Percentiles rank a stretch among this genome's conserved stretches.
These are phyloP conservation scores for Aspergillus quadricinctus DNA, from an alignment of 2,329 filamentous ascomycete species.

Conservation along the genomic window DNA sequence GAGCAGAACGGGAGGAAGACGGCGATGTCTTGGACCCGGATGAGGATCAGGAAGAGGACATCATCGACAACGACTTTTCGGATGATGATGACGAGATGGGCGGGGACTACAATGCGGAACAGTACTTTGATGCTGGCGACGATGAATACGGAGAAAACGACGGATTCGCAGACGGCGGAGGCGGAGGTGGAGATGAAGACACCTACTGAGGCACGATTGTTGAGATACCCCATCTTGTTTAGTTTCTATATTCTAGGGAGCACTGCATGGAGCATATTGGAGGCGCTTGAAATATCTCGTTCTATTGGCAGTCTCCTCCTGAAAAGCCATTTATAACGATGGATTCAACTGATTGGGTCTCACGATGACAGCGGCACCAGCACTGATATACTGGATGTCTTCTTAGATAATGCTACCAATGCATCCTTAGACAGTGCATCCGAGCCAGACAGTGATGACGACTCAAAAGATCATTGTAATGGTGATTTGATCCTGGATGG, in stretches of 20 bases:
- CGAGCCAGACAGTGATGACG: too few relatives aligned
- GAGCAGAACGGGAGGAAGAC: slow-evolving; percentile 39
- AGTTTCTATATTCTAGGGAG: slow-evolving; percentile 10
- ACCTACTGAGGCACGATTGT: slow-evolving; percentile 28
- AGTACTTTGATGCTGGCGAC: slow-evolving; percentile 60
- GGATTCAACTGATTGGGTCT: too few relatives aligned
- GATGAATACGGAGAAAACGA: slow-evolving; percentile 53
- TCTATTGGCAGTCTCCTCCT: too few relatives aligned
- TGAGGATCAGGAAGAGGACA: slow-evolving; percentile 50
- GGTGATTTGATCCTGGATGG: too few relatives aligned
- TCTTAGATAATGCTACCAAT: too few relatives aligned
- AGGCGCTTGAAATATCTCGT: neutral
- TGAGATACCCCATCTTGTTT: slow-evolving; percentile 27
- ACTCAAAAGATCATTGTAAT: too few relatives aligned
- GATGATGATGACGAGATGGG: slow-evolving; percentile 57
- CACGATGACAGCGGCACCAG: too few relatives aligned
- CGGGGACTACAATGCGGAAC: slow-evolving; percentile 61
- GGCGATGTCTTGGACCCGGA: slow-evolving; percentile 39
- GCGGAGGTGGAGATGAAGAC: slow-evolving; percentile 49
- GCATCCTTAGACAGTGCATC: too few relatives aligned
- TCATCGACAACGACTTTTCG: slow-evolving; percentile 56
- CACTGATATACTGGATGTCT: too few relatives aligned
- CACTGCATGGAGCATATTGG: neutral
- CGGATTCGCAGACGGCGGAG: slow-evolving; percentile 52
- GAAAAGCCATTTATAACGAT: too few relatives aligned